Conservation (phyloP, 768 basidiomycete species). For the Boletus fagicola region DNA sequence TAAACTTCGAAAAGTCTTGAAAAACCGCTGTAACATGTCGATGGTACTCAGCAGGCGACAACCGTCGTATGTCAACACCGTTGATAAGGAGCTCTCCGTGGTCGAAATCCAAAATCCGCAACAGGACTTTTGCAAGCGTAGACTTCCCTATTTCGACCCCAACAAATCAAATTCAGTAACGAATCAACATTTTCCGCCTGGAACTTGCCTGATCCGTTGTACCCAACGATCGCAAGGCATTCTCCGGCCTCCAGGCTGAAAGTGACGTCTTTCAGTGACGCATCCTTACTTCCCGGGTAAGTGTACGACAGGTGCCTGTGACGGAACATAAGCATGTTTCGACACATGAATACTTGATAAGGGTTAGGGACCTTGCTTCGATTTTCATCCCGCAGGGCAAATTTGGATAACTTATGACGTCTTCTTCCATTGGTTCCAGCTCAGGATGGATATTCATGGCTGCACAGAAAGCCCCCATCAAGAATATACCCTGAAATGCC, state of each 20-base stretch:
- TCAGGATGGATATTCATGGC: conserved; percentile 68
- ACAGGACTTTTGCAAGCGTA: conserved; percentile 77
- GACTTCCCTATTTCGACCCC: conserved; percentile 64
- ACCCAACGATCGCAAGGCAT: conserved; percentile 81
- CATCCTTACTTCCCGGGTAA: conserved; percentile 71
- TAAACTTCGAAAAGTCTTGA: conserved; percentile 83
- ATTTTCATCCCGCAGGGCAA: conserved; percentile 63
- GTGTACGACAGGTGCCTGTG: conserved; percentile 66
- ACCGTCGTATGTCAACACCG: conserved; percentile 61
- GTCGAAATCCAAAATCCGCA: conserved; percentile 78
- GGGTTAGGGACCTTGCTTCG: conserved; percentile 55
- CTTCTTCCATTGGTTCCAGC: conserved; percentile 59
- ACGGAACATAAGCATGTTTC: conserved; percentile 13
- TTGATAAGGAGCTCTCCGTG: conserved; percentile 69
- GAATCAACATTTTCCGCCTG: conserved; percentile 11
- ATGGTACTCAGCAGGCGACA: conserved; percentile 71
- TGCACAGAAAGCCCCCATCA: conserved; percentile 84
- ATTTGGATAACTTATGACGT: conserved; percentile 47
- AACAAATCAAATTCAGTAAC: conserved; percentile 7
- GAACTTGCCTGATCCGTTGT: conserved; percentile 72
- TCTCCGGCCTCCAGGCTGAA: conserved; percentile 73
- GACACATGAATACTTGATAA: conserved; percentile 8
- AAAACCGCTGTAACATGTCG: conserved; percentile 76
- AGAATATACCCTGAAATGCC: conserved; percentile 83
- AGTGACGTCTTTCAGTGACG: conserved; percentile 67